Conservation (phyloP, 106 monocot species). For the Narthecium ossifragum region DNA sequence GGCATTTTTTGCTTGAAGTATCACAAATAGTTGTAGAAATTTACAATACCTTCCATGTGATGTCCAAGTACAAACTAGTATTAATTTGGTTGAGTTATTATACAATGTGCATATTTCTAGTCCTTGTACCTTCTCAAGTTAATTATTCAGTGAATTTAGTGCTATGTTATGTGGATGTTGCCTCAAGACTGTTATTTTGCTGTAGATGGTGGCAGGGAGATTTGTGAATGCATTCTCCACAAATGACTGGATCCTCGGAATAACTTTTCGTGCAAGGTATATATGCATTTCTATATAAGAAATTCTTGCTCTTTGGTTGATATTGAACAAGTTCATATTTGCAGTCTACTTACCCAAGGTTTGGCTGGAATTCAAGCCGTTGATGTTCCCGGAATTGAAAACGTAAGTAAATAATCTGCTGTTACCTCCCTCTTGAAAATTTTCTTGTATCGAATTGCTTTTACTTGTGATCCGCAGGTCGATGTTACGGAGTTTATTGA, state of each 20-base stretch:
- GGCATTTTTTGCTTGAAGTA: too few species aligned
- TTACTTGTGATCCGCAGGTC: slow-evolving; percentile 37
- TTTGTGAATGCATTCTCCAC: slow-evolving; percentile 84
- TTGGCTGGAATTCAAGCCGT: slow-evolving; percentile 90
- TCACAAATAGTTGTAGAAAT: too few species aligned
- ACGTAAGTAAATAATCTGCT: slow-evolving; percentile 28
- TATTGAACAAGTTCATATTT: background rate
- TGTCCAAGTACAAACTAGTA: background rate
- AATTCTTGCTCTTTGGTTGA: background rate
- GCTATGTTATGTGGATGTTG: background rate
- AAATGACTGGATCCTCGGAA: slow-evolving; percentile 93
- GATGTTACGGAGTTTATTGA: slow-evolving; percentile 72
- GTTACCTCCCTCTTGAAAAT: background rate
- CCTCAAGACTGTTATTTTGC: background rate
- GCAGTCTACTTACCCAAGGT: slow-evolving; percentile 78
- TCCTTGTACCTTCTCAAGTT: background rate
- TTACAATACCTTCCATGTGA: too few species aligned
- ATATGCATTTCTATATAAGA: background rate
- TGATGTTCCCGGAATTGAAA: slow-evolving; percentile 76
- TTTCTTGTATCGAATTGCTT: background rate
- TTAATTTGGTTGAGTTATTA: background rate
- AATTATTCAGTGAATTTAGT: too few species aligned
- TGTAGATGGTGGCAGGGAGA: slow-evolving; percentile 82
- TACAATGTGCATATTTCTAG: background rate
- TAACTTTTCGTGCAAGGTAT: slow-evolving; percentile 90